These are phyloP conservation scores for Boletus vermiculosoides DNA, from an alignment of 768 basidiomycete species.

Conservation along the genomic window DNA sequence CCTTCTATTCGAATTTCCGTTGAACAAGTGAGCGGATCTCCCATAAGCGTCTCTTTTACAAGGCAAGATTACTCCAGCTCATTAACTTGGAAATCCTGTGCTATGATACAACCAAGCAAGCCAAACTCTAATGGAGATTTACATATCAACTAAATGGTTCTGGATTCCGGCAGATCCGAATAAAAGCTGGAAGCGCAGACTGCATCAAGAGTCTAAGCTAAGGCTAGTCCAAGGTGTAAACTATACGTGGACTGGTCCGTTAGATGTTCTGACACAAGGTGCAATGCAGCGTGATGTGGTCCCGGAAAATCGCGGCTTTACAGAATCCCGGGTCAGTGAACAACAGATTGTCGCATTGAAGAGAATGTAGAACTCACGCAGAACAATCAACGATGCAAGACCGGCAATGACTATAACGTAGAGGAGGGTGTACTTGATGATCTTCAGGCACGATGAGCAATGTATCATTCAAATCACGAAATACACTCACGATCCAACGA, in stretches of 20 bases:
- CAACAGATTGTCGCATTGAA: not conserved
- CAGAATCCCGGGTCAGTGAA: conserved; percentile 15
- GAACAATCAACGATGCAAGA: conserved; percentile 76
- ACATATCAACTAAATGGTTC: conserved; percentile 25
- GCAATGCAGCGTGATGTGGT: conserved; percentile 75
- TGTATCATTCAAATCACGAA: not conserved
- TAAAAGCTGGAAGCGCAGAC: conserved; percentile 4
- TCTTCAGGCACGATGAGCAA: conserved; percentile 37
- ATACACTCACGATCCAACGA: conserved; percentile 74
- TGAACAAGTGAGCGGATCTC: not conserved
- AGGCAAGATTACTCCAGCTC: conserved; percentile 1
- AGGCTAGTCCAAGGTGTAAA: conserved; percentile 12
- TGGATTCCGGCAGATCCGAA: conserved; percentile 21
- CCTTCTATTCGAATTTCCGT: not conserved
- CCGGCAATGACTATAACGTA: conserved; percentile 75
- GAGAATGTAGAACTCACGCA: conserved; percentile 56
- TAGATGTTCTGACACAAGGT: conserved; percentile 84
- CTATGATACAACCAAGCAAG: conserved; percentile 34
- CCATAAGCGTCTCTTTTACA: not conserved
- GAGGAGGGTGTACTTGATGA: conserved; percentile 82
- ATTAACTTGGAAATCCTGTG: conserved; percentile 15
- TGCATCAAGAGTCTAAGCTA: not conserved
- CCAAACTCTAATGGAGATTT: conserved; percentile 22
- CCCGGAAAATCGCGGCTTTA: conserved; percentile 77
- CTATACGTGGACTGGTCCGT: conserved; percentile 33